Evolutionary conservation across 108 stramenopile species (phyloP), one percentile per base, ranked within the genome.

Genomic region (Pseudonitzschia multiseries): DNA sequence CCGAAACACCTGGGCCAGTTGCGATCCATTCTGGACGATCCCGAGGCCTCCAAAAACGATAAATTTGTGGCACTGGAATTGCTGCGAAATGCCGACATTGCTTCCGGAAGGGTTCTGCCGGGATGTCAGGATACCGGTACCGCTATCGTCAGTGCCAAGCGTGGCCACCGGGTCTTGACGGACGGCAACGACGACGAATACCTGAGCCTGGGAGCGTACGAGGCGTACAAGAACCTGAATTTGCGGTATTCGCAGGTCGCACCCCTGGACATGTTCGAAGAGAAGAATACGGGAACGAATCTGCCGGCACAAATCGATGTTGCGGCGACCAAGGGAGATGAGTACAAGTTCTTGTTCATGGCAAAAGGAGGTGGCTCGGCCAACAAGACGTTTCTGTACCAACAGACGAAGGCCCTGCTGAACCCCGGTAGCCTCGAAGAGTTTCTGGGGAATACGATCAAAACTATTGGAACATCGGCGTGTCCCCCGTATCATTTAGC

Each of bases 91-190:
- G 97, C 97, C 60, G 96, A 97, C 70, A 94, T 98, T 79, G 97
- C 97, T 10, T 76, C 96, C 9, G 94, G 81, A 8, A 73, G 95
- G 63, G 67, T 98, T 18, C 68, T 98, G 68, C 97, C 97, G 18
- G 91, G 96, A 9, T 98, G 97, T 82, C 96, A 97, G 33, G 97
- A 98, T 82, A 98, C 97, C 0, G 97, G 97, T 57, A 98, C 97
- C 8, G 97, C 96, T 40, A 97, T 98, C 65, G 87, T 97, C 53
- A 83, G 94, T 81, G 97, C 89, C 0, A 98, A 97, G 75, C 83
- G 91, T 43, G 97, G 97, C 32, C 89, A 95, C 79, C 73, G 82
- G 72, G 96, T 97, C 1, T 73, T 98, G 73, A 97, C 96, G 12
- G 96, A 98, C 76, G 97, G 96, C n/a, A 78, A 95, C 28, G 97